phyloP scores from a whole-genome alignment of 2,329 filamentous ascomycete species.

The Colletotrichum destructivum region DNA sequence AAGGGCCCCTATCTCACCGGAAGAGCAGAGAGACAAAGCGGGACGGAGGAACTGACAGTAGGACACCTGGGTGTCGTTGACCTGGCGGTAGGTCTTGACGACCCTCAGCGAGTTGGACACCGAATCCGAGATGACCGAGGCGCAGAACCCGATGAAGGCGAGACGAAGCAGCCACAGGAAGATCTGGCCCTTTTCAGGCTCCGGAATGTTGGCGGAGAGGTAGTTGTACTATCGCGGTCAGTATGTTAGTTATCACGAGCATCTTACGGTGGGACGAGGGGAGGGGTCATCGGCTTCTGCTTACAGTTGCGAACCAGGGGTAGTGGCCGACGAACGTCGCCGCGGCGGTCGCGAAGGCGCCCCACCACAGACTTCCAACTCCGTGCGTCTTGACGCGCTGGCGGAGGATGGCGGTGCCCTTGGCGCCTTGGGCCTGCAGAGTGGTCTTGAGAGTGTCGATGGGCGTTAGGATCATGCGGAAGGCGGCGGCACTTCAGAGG shows the following conservation, averaged over 20 bases:
- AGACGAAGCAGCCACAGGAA: slow-evolving; percentile 60
- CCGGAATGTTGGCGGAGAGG: slow-evolving; percentile 55
- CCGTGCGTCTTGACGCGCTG: slow-evolving; percentile 61
- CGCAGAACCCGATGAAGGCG: slow-evolving; percentile 60
- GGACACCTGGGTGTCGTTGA: slow-evolving; percentile 63
- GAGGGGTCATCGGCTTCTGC: not conserved
- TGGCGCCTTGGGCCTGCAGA: slow-evolving; percentile 62
- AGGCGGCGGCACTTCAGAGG: slow-evolving; percentile 57
- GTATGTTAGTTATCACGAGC: slow-evolving; percentile 17
- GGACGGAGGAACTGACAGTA: slow-evolving; percentile 53
- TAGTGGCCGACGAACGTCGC: slow-evolving; percentile 66
- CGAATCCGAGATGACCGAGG: slow-evolving; percentile 61
- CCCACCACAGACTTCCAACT: slow-evolving; percentile 64
- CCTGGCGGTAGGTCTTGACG: slow-evolving; percentile 65
- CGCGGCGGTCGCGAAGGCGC: slow-evolving; percentile 63
- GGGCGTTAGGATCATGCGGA: slow-evolving; percentile 64
- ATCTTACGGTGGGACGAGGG: not conserved
- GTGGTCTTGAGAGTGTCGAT: slow-evolving; percentile 67
- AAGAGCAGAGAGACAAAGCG: too few relatives aligned
- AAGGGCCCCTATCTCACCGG: accelerated
- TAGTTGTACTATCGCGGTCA: slow-evolving; percentile 57
- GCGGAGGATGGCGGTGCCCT: slow-evolving; percentile 59
- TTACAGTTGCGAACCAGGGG: slow-evolving; percentile 64
- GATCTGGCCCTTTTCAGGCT: slow-evolving; percentile 58
- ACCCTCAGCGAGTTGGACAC: slow-evolving; percentile 64